Percentiles rank a stretch among this genome's conserved stretches.
Evolutionary conservation across 2,329 filamentous ascomycete species (phyloP).

Genomic region (Colletotrichum sp.): DNA sequence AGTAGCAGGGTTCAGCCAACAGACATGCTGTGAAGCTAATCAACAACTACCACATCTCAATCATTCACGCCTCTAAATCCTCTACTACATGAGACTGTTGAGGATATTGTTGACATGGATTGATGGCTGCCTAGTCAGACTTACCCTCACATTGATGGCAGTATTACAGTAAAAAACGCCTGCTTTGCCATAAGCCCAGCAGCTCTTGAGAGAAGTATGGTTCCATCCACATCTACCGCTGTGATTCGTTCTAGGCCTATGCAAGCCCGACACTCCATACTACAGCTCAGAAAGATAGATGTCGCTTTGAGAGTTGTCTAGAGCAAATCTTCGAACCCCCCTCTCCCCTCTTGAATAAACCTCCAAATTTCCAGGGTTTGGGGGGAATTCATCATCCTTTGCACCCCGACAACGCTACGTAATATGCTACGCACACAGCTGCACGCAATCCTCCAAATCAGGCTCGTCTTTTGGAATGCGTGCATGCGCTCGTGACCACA

Average conservation of each 20-base stretch:
- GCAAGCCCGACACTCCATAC: too few relatives aligned
- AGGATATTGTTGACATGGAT: not conserved
- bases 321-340: too few relatives aligned
- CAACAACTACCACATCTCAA: not conserved
- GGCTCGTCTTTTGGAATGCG: not conserved
- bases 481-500: slow-evolving; percentile 1
- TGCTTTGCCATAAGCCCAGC: not conserved
- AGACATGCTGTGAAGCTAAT: not conserved
- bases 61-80: not conserved
- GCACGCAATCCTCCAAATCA: not conserved
- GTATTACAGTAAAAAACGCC: not conserved
- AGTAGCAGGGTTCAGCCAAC: not conserved
- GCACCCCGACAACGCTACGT: not conserved
- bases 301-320: too few relatives aligned
- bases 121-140: not conserved
- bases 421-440: not conserved
- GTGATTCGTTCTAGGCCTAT: too few relatives aligned
- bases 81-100: not conserved
- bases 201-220: too few relatives aligned
- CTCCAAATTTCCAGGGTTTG: not conserved
- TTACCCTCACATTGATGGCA: not conserved
- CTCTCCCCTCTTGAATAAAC: not conserved
- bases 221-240: too few relatives aligned
- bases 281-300: too few relatives aligned
- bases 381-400: not conserved